Base-by-base conservation (phyloP, 371 early-diverging fungal genomes). In the Mortierella sp. region DNA sequence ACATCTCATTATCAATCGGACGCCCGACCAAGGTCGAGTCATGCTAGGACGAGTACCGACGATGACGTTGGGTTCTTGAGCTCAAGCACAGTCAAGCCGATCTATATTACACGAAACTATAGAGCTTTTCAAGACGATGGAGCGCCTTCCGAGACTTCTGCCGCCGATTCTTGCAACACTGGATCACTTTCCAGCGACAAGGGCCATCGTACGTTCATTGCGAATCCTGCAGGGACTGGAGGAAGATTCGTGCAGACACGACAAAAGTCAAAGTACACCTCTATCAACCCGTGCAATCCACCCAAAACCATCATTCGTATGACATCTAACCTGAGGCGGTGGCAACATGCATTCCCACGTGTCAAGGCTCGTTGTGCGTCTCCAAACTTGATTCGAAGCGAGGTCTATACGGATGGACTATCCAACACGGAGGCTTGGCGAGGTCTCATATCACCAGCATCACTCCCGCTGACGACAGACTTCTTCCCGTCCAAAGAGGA, bases 381-480 rank as follows among this genome's bases (percentile, higher is more conserved):
- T 16, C 60, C 82, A 1, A 85, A 81, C 48, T 74, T 74, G 39
- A 80, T 72, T 68, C 83, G 67, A 2, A 79, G 66, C 31, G 82
- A 83, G 16, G 67, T 67, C 13, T 84, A 83, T 5, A 80, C 86
- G 3, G 81, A 83, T 29, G 84, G 69, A 0, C 22, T 76, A 25
- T 76, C 77, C 21, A 68, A 76, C 40, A 76, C 77, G 2, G 77
- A 76, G 16, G 69, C 77, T 0, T 76, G 77, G 77, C 54, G 69
- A 16, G 77, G 77, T 0, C 62, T 98, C 29, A 89, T 91, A 52
- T 94, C 94, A 6, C 98, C 98, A 0, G 98, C 97, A 2, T 95
- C 95, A 63, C 78, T 98, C 47, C 99, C 99, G 4, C 70, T 98
- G 43, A 97, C 96, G 0, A 96, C 95, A 0, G 95, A 96, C 67